Percentiles rank a stretch among this genome's conserved stretches.
Conservation (phyloP, 495 filamentous ascomycete species). For the Cryomyces minteri region DNA sequence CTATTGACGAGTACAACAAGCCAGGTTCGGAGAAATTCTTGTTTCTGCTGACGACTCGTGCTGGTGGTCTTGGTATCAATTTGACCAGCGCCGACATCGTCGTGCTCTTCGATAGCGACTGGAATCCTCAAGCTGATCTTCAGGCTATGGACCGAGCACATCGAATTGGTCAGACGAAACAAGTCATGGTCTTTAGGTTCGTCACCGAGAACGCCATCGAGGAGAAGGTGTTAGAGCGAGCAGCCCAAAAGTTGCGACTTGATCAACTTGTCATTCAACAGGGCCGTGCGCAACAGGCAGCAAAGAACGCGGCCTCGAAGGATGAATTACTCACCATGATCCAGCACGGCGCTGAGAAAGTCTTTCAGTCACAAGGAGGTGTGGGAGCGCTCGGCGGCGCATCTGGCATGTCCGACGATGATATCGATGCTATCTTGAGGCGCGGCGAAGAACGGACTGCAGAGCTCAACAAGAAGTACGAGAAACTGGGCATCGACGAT, state of each 20-base stretch:
- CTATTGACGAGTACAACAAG: slow-evolving; percentile 97
- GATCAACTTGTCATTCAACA: slow-evolving; percentile 99
- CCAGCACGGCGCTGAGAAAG: slow-evolving; percentile 89
- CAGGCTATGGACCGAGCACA: slow-evolving; percentile 98
- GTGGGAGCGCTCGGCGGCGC: slow-evolving; percentile 35
- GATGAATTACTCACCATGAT: slow-evolving; percentile 97
- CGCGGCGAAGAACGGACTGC: slow-evolving; percentile 82
- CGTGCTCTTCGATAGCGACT: slow-evolving; percentile 96
- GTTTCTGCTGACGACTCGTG: slow-evolving; percentile 92
- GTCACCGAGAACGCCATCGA: slow-evolving; percentile 97
- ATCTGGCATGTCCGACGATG: slow-evolving; percentile 56
- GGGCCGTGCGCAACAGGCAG: slow-evolving; percentile 82
- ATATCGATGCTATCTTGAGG: slow-evolving; percentile 73
- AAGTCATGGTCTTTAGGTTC: slow-evolving; percentile 89
- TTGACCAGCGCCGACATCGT: slow-evolving; percentile 92
- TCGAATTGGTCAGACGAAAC: slow-evolving; percentile 96
- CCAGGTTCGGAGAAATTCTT: slow-evolving; percentile 90
- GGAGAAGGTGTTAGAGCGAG: slow-evolving; percentile 94
- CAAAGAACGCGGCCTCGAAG: slow-evolving; percentile 77
- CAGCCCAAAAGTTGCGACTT: slow-evolving; percentile 89
- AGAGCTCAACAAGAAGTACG: slow-evolving; percentile 78
- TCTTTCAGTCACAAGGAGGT: slow-evolving; percentile 55
- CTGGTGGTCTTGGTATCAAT: slow-evolving; percentile 97
- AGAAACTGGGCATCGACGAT: slow-evolving; percentile 96
- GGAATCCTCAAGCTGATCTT: slow-evolving; percentile 97